A percentile compares a stretch with the other conserved stretches of the same genome.
Evolutionary conservation across 176 grass and related monocot species (phyloP).

Genomic region (Coix lacrymajobi): DNA sequence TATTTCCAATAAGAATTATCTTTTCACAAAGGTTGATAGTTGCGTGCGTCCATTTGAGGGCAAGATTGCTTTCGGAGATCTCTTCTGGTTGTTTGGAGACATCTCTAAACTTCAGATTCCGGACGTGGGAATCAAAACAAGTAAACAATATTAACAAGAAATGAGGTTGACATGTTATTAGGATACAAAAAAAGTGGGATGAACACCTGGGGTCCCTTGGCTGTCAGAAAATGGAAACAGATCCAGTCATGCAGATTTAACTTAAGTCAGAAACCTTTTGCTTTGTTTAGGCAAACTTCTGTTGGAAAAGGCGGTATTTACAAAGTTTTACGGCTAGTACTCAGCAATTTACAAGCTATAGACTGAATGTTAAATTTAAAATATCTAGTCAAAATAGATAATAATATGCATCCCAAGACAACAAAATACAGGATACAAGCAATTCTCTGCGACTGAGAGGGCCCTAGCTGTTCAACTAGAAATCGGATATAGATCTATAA

Average conservation of each 20-base stretch:
- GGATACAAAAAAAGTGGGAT: constrained; percentile 5
- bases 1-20: neutral
- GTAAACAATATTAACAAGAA: neutral
- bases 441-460: neutral
- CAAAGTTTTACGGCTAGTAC: neutral
- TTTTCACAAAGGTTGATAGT: neutral
- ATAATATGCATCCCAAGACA: neutral
- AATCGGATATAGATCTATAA: neutral
- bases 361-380: neutral
- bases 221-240: neutral
- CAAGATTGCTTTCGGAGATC: constrained; percentile 7
- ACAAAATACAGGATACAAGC: constrained; percentile 20
- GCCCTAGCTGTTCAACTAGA: neutral
- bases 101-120: constrained; percentile 8
- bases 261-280: neutral
- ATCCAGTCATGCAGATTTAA: neutral
- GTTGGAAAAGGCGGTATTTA: neutral
- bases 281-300: neutral
- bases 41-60: neutral
- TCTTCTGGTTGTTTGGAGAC: neutral
- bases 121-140: constrained; percentile 28
- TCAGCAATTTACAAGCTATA: neutral
- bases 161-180: neutral
- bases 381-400: neutral
- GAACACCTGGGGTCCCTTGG: neutral